These are phyloP conservation scores for Ogataea pilisensis DNA, from an alignment of 805 yeast genomes.

Conservation along the genomic window DNA sequence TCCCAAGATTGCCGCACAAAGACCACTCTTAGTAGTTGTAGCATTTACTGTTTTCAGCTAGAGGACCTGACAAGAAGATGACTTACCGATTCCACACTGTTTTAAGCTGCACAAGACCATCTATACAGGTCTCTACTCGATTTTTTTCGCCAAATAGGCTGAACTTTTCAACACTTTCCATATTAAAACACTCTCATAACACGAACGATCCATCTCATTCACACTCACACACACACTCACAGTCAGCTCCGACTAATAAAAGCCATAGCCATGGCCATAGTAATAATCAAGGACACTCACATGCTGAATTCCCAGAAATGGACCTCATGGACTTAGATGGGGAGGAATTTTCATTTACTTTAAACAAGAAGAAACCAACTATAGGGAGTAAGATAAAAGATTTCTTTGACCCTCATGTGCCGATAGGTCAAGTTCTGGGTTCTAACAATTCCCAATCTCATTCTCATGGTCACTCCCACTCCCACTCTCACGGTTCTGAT, in stretches of 20 bases:
- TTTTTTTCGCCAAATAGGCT: not conserved
- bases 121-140: not conserved
- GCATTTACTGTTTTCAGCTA: too few species aligned
- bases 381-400: slow-evolving; percentile 28
- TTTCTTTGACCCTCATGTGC: slow-evolving; percentile 34
- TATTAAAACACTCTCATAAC: not conserved
- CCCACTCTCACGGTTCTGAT: slow-evolving; percentile 38
- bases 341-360: slow-evolving; percentile 23
- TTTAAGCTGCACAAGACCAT: too few species aligned
- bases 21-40: too few species aligned
- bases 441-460: slow-evolving; percentile 11
- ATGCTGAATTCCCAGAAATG: slow-evolving; percentile 26
- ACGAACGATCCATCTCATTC: not conserved
- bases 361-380: slow-evolving; percentile 21
- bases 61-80: too few species aligned
- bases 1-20: too few species aligned
- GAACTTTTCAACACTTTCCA: not conserved
- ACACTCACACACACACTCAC: slow-evolving; percentile 2
- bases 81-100: too few species aligned
- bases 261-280: slow-evolving; percentile 10
- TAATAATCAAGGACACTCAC: slow-evolving; percentile 29
- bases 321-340: slow-evolving; percentile 25
- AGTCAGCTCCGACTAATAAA: slow-evolving; percentile 5
- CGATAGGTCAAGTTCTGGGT: slow-evolving; percentile 26
- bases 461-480: slow-evolving; percentile 18